Evolutionary conservation across 306 rosid genomes (phyloP), one percentile per base, ranked within the genome.

Genomic region (Lagenaria siceraria): DNA sequence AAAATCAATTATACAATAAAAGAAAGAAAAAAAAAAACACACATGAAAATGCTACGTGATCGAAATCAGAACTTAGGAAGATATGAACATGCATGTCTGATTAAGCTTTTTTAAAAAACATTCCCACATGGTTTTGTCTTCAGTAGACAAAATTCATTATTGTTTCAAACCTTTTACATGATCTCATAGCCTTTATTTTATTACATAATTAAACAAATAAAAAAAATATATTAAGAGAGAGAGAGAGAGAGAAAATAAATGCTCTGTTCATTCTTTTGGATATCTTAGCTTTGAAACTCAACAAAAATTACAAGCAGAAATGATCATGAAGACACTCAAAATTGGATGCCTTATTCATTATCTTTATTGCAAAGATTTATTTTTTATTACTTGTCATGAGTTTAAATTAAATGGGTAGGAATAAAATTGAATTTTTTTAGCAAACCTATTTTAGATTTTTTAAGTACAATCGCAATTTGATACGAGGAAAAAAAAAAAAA

Each of bases 81-180:
- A 59, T 54, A 61, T 61, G 18, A 65, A 65, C 48, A 65, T 65
- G 51, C 49, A 65, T 65, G 27, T 65, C 18, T 65, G n/a, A n/a
- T 31, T 4, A 63, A 33, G 46, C 46, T 63, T 61, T 64, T 63
- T 27, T 0, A 38, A 46, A 46, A 64, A 35, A 9, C 25, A 64
- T 38, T 33, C 25, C 72, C 72, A 64, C 49, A 36, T 64, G 72
- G 72, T 35, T 62, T 62, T 64, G 72, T 64, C 72, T 64, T 64
- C 48, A 64, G 17, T 36, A 18, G 72, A 43, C 49, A 64, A 64
- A 64, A 64, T 36, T 36, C 71, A 35, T 64, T 64, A 18, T 64
- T 33, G 4, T 64, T 64, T 35, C 71, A 19, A 18, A 64, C 48
- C 25, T 64, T 51, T 35, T 64, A 35, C 7, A 38, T 38, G 48